Percentiles rank a stretch among this genome's conserved stretches.
These are phyloP conservation scores for Pseudogymnoascus sp. DNA, from an alignment of 2,329 filamentous ascomycete genomes.

Conservation along the genomic window DNA sequence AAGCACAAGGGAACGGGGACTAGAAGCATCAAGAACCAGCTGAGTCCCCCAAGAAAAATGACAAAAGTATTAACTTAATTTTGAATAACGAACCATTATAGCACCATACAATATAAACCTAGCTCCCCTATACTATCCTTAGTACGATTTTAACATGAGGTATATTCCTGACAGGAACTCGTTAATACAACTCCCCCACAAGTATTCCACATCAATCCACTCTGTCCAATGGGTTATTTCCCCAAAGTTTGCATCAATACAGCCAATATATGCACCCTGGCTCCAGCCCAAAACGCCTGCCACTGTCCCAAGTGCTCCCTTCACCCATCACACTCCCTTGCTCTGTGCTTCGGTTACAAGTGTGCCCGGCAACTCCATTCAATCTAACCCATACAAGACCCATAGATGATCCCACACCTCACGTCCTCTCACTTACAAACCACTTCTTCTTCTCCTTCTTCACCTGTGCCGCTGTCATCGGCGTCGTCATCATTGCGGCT, in stretches of 20 bases:
- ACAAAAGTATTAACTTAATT: neutral
- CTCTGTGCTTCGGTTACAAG: constrained; percentile 8
- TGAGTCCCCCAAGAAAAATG: neutral
- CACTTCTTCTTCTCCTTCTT: constrained; percentile 11
- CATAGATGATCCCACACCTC: neutral
- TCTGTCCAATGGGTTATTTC: neutral
- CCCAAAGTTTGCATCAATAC: neutral
- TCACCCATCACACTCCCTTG: neutral
- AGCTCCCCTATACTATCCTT: neutral
- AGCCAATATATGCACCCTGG: constrained; percentile 4
- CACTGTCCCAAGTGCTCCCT: constrained; percentile 1
- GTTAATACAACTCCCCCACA: constrained; percentile 8
- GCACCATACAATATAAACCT: neutral
- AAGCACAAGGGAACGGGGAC: neutral
- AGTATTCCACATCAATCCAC: constrained; percentile 4
- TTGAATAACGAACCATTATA: neutral
- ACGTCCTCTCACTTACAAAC: constrained; percentile 6
- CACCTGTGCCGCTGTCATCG: constrained; percentile 3
- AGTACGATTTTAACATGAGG: neutral
- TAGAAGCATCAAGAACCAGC: neutral
- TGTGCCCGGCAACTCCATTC: constrained; percentile 1
- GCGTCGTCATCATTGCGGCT: neutral
- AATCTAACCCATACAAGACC: neutral
- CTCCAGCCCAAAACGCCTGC: neutral
- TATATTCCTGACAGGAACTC: constrained; percentile 2